Evolutionary conservation across 2,329 filamentous ascomycete genomes (phyloP).

Genomic region (Penicillium sp.): DNA sequence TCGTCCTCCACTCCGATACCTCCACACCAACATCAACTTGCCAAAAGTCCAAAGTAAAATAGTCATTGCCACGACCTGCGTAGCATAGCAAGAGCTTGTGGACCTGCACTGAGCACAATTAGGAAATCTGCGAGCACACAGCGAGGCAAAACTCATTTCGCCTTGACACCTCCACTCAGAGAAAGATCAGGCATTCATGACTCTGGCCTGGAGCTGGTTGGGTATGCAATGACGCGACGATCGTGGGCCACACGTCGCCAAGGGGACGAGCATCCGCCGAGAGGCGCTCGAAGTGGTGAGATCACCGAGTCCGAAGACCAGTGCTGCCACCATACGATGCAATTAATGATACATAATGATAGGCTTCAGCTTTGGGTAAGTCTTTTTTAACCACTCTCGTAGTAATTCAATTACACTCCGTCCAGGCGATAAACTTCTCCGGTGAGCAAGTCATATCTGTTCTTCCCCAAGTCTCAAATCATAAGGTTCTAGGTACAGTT

Average conservation of each 20-base stretch:
- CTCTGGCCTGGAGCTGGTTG: conserved; percentile 10
- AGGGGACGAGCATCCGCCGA: conserved; percentile 21
- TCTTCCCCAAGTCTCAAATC: no score
- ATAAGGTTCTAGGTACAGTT: no score
- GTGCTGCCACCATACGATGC: not conserved
- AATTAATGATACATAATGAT: not conserved
- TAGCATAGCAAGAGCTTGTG: no score
- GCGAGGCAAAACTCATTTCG: not conserved
- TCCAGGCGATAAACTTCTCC: no score
- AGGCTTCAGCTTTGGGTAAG: not conserved
- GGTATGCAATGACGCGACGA: conserved; percentile 27
- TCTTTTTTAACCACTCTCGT: no score
- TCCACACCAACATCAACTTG: not conserved
- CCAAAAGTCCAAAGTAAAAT: not conserved
- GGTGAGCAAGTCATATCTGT: no score
- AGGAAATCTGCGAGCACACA: not conserved
- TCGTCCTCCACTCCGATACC: not conserved
- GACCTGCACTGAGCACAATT: not conserved
- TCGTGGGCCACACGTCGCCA: conserved; percentile 17
- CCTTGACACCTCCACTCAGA: not conserved
- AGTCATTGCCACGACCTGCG: no score
- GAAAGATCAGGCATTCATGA: conserved; percentile 15
- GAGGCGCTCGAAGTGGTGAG: conserved; percentile 6
- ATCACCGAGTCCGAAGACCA: conserved; percentile 2
- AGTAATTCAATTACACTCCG: no score